Percentiles rank a stretch among this genome's conserved stretches.
These are phyloP conservation scores for Barnettozyma pratensis DNA, from an alignment of 805 yeast species.

Conservation along the genomic window DNA sequence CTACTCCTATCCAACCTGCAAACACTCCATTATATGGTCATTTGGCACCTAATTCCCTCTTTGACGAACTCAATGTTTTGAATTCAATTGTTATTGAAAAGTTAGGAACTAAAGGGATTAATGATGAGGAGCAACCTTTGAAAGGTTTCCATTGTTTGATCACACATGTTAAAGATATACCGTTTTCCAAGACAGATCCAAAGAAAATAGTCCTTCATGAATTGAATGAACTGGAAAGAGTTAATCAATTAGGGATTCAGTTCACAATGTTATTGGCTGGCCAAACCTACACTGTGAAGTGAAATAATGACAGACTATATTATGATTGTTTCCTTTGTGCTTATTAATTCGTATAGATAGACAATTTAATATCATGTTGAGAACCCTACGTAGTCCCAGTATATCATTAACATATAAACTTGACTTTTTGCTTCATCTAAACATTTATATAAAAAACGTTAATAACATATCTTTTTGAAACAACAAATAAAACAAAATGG, in stretches of 20 bases:
- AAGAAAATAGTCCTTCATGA: slow-evolving; percentile 46
- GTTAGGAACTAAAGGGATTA: neutral
- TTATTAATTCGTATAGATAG: too few species aligned
- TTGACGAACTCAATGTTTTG: slow-evolving; percentile 43
- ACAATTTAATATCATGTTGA: too few species aligned
- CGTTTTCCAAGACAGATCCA: slow-evolving; percentile 43
- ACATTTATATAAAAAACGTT: too few species aligned
- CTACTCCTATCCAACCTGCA: slow-evolving; percentile 43
- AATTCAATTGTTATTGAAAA: neutral
- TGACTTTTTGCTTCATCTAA: too few species aligned
- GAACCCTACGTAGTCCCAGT: too few species aligned
- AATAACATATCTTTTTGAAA: too few species aligned
- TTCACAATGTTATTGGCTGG: slow-evolving; percentile 57
- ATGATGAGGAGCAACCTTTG: slow-evolving; percentile 6
- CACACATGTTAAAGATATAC: slow-evolving; percentile 43
- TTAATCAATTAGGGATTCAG: slow-evolving; percentile 35
- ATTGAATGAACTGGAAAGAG: slow-evolving; percentile 40
- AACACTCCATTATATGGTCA: slow-evolving; percentile 69
- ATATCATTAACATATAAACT: too few species aligned
- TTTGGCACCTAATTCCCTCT: slow-evolving; percentile 59
- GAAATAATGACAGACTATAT: too few species aligned
- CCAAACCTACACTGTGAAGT: slow-evolving; percentile 30
- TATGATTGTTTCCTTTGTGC: too few species aligned
- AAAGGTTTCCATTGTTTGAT: slow-evolving; percentile 22
- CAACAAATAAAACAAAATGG: neutral